Percentiles rank a stretch among this genome's conserved stretches.
Conservation (phyloP, 2,329 filamentous ascomycete species). For the Fusarium secorum region DNA sequence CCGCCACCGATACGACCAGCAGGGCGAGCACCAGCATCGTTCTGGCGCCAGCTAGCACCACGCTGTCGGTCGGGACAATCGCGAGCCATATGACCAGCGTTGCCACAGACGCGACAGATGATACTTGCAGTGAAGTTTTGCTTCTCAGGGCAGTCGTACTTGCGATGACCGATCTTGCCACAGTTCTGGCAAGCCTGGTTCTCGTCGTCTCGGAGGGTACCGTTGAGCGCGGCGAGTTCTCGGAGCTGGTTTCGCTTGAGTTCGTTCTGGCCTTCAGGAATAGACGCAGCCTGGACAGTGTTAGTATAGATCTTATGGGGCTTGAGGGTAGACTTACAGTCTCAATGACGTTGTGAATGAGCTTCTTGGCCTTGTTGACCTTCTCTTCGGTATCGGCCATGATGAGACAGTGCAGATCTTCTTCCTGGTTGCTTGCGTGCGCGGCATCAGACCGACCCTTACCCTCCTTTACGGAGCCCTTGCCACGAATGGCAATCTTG, state of each 20-base stretch:
- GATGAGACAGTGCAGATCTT: conserved; percentile 98
- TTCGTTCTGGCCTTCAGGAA: conserved; percentile 98
- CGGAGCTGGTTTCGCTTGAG: conserved; percentile 98
- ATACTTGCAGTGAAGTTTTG: conserved; percentile 99
- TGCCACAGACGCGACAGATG: conserved; percentile 97
- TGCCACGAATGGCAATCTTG: conserved; percentile 99
- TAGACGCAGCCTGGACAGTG: conserved; percentile 82
- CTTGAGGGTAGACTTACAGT: conserved; percentile 71
- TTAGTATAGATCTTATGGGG: conserved; percentile 33
- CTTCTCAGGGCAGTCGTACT: conserved; percentile 97
- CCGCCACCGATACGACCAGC: conserved; percentile 76
- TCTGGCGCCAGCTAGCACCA: conserved; percentile 91
- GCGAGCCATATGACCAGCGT: conserved; percentile 96
- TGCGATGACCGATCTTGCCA: conserved; percentile 97
- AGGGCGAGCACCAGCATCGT: conserved; percentile 62
- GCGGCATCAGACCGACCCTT: conserved; percentile 98
- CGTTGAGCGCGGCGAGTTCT: conserved; percentile 97
- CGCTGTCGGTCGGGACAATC: conserved; percentile 96
- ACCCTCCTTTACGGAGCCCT: conserved; percentile 99
- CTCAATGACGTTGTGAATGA: conserved; percentile 98
- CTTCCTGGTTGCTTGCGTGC: conserved; percentile 99
- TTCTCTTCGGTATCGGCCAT: conserved; percentile 99
- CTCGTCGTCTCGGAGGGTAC: conserved; percentile 97
- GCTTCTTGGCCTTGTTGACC: conserved; percentile 97
- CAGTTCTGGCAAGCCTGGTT: conserved; percentile 99